Percentiles rank a stretch among this genome's conserved stretches.
Evolutionary conservation across 2,329 filamentous ascomycete genomes (phyloP).

Genomic region (Fusarium irregulare): DNA sequence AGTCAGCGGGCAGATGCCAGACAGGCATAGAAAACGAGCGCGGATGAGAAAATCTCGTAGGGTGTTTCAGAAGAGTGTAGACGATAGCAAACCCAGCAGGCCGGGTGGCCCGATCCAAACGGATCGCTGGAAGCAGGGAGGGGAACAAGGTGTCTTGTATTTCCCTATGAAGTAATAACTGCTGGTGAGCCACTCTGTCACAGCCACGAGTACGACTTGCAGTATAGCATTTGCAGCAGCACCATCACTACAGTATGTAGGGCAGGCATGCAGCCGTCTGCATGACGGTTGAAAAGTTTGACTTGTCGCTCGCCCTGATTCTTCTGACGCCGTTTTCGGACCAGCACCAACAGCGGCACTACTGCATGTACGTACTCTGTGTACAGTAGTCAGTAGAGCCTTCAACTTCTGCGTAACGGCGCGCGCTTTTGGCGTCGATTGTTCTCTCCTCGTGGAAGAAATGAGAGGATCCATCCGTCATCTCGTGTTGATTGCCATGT

Average conservation of each 20-base stretch:
- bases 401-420: slow-evolving; percentile 9
- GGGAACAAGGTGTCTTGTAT: slow-evolving; percentile 10
- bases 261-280: slow-evolving; percentile 16
- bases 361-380: background rate
- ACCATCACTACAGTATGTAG: background rate
- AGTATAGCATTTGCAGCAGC: background rate
- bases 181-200: background rate
- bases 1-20: slow-evolving; percentile 2
- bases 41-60: slow-evolving; percentile 16
- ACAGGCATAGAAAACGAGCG: slow-evolving; percentile 12
- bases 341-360: background rate
- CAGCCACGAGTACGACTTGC: background rate
- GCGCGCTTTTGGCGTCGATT: slow-evolving; percentile 5
- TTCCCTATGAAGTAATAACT: slow-evolving; percentile 6
- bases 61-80: slow-evolving; percentile 37
- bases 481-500: slow-evolving; percentile 47
- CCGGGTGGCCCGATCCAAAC: slow-evolving; percentile 37
- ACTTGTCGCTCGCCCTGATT: slow-evolving; percentile 7
- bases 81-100: slow-evolving; percentile 31
- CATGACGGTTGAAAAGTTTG: slow-evolving; percentile 30
- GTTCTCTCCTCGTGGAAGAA: slow-evolving; percentile 30
- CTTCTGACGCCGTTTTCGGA: slow-evolving; percentile 14
- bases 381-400: background rate
- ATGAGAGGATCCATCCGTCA: slow-evolving; percentile 48
- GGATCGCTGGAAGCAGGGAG: slow-evolving; percentile 35